These are phyloP conservation scores for Zygoascus tannicola DNA, from an alignment of 805 yeast genomes.

Conservation along the genomic window DNA sequence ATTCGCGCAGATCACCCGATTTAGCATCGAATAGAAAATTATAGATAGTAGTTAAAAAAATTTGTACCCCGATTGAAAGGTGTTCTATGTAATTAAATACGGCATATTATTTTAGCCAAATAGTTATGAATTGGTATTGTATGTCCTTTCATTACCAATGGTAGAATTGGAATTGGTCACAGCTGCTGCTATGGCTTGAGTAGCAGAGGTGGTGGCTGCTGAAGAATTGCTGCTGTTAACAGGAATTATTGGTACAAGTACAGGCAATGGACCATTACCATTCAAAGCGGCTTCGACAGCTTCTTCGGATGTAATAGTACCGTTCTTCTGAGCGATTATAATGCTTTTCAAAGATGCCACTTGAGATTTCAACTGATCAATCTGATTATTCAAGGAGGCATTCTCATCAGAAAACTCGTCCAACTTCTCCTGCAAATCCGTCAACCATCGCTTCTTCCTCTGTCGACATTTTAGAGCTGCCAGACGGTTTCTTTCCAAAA, in stretches of 20 bases:
- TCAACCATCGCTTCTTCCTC: conserved; percentile 81
- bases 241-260: conserved; percentile 2
- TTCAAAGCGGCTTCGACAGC: conserved; percentile 2
- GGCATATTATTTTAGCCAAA: too few relatives aligned
- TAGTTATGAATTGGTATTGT: too few relatives aligned
- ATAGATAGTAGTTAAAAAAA: too few relatives aligned
- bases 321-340: conserved; percentile 9
- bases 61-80: too few relatives aligned
- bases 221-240: neutral
- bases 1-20: neutral
- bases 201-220: neutral
- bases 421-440: conserved; percentile 72
- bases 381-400: conserved; percentile 51
- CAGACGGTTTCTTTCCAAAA: conserved; percentile 80
- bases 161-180: neutral
- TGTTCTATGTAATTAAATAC: too few relatives aligned
- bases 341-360: conserved; percentile 33
- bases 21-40: neutral
- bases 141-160: too few relatives aligned
- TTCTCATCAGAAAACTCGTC: conserved; percentile 62
- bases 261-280: conserved; percentile 1
- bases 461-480: conserved; percentile 96
- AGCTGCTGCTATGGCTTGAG: neutral
- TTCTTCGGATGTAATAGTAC: conserved; percentile 6
- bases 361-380: conserved; percentile 50